phyloP scores from a whole-genome alignment of 306 rosid species.

The Cercis canadensis region DNA sequence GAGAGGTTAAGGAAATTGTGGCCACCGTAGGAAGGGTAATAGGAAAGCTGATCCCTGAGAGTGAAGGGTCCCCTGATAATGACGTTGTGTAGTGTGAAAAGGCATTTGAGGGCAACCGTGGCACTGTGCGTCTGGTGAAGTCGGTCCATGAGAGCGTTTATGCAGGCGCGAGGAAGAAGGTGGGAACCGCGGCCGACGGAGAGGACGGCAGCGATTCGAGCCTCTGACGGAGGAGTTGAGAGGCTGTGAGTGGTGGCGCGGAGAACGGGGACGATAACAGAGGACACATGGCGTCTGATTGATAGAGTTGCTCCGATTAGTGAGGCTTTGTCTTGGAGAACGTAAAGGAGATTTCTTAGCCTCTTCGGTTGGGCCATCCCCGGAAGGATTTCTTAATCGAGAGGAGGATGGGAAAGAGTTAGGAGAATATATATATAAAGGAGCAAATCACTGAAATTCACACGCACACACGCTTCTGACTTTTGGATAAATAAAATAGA shows the following conservation, averaged over 20 bases:
- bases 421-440: slow-evolving; percentile 21
- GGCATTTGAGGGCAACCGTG: slow-evolving; percentile 82
- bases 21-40: slow-evolving; percentile 71
- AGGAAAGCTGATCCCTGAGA: slow-evolving; percentile 57
- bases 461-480: neutral
- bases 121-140: slow-evolving; percentile 68
- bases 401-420: neutral
- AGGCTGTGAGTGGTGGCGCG: slow-evolving; percentile 79
- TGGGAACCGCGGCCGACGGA: slow-evolving; percentile 41
- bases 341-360: slow-evolving; percentile 44
- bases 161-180: slow-evolving; percentile 54
- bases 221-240: slow-evolving; percentile 57
- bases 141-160: slow-evolving; percentile 70
- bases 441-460: neutral
- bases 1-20: slow-evolving; percentile 73
- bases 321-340: slow-evolving; percentile 76
- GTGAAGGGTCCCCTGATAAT: slow-evolving; percentile 52
- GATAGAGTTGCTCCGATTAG: slow-evolving; percentile 61
- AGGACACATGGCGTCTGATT: slow-evolving; percentile 51
- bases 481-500: neutral
- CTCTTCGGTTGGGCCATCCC: slow-evolving; percentile 52
- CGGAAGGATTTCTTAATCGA: neutral
- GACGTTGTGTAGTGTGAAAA: slow-evolving; percentile 66
- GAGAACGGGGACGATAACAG: slow-evolving; percentile 57
- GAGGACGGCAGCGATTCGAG: slow-evolving; percentile 54